Conservation (phyloP, 176 grass and related monocot genomes). For the Phyllostachys edulis region DNA sequence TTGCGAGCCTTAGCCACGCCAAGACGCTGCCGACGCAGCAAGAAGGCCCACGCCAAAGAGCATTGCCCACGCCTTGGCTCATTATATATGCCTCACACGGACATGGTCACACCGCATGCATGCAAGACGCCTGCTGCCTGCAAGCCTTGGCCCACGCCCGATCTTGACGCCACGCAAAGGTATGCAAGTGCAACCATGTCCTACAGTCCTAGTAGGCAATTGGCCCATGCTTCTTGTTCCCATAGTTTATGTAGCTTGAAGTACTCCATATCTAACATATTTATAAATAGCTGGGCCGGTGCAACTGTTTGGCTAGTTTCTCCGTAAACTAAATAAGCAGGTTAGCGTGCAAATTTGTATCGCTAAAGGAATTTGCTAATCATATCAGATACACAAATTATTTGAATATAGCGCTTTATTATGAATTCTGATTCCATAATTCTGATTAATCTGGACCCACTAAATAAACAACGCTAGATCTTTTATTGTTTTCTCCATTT, state of each 20-base stretch:
- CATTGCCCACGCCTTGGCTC: no score
- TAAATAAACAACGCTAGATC: neutral
- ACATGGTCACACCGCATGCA: no score
- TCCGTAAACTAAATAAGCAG: no score
- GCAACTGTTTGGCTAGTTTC: no score
- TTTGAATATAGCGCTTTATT: neutral
- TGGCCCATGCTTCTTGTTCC: slow-evolving; percentile 4
- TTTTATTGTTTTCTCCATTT: neutral
- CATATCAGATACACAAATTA: neutral
- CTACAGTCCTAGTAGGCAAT: slow-evolving; percentile 22
- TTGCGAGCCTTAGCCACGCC: no score
- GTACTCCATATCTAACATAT: neutral
- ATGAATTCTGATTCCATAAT: neutral
- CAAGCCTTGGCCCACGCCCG: no score
- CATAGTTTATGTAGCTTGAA: neutral
- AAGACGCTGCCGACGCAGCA: no score
- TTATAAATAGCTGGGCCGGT: no score
- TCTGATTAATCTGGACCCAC: neutral
- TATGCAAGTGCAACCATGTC: slow-evolving; percentile 30
- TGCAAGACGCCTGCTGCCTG: no score
- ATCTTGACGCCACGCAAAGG: no score
- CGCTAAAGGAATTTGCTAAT: neutral
- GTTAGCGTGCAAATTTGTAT: neutral
- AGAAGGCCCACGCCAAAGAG: no score
- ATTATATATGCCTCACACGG: no score